Evolutionary conservation across 768 basidiomycete species (phyloP), one percentile per base, ranked within the genome.

Genomic region (Termitomyces sp.): DNA sequence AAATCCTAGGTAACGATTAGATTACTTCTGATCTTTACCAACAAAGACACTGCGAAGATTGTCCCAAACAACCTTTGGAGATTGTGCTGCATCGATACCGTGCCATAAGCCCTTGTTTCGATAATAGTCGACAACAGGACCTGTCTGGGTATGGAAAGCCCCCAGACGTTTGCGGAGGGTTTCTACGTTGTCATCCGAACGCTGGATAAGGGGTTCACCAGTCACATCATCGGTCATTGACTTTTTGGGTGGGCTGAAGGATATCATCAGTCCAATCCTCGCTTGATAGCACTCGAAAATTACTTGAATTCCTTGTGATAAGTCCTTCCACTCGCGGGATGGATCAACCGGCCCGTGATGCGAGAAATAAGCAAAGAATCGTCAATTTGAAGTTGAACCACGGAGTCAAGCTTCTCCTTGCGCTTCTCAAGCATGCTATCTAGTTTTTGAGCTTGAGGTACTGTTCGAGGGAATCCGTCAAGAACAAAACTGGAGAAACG

Each of bases 391-490:
- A 99, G 84, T 71, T 99, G 88, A 40, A 98, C 85, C 59, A 92
- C 94, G n/a, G 83, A 86, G 75, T 98, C 87, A 52, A 99, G 82
- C 68, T 88, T 89, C 76, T 98, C 94, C 65, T 89, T 86, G 67
- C 90, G 87, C 5, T 69, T 72, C 14, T 79, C 70, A 45, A 99
- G 85, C 97, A 99, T 98, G 59, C 79, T 75, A 68, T 96, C 96
- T 55, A 99, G 87, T 74, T 97, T 98, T 74, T 95, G 83, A 3
- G 97, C 97, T 68, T 99, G 97, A 10, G 90, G 87, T 36, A 98
- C 92, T 4, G 96, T 98, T 44, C 97, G 88, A 43, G 97, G 97
- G 84, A 99, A 99, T n/a, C 97, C 97, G 68, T 99, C 97, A 52
- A 99, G 80, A 57, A 99, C 97, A 73, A 99, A 99, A 38, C 96